Evolutionary conservation across 2,329 filamentous ascomycete species (phyloP).

Genomic region (Beauveria sp.): DNA sequence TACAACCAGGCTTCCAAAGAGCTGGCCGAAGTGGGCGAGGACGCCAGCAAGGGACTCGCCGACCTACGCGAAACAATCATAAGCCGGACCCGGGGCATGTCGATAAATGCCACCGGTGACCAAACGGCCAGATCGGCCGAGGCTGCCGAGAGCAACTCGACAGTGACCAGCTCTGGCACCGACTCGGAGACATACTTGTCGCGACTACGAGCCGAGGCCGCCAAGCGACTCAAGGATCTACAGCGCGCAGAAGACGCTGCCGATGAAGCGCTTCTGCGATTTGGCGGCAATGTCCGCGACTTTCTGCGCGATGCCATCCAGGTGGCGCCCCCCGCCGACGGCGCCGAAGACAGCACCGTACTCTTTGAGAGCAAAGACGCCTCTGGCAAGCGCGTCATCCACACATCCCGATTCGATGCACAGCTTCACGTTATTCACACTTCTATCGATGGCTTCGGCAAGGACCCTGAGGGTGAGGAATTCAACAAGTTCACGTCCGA

Average conservation of each 20-base stretch:
- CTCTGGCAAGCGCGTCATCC: constrained; percentile 84
- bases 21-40: constrained; percentile 67
- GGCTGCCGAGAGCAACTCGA: constrained; percentile 33
- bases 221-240: constrained; percentile 79
- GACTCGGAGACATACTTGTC: constrained; percentile 62
- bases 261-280: constrained; percentile 87
- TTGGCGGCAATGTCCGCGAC: constrained; percentile 81
- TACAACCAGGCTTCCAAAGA: constrained; percentile 86
- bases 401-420: constrained; percentile 88
- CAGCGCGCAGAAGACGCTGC: constrained; percentile 91
- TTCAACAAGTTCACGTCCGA: constrained; percentile 64
- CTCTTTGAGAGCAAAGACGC: constrained; percentile 93
- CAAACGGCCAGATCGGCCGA: constrained; percentile 19
- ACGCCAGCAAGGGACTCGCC: constrained; percentile 74
- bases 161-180: constrained; percentile 39
- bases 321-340: constrained; percentile 64
- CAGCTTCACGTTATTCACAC: constrained; percentile 95
- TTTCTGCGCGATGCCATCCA: constrained; percentile 87
- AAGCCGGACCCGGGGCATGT: constrained; percentile 66
- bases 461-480: constrained; percentile 69
- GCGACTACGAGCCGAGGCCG: constrained; percentile 67
- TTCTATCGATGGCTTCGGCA: constrained; percentile 69
- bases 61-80: constrained; percentile 61
- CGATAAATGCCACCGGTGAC: constrained; percentile 43
- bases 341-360: constrained; percentile 51